phyloP scores from a whole-genome alignment of 495 filamentous ascomycete genomes.

The Neurospora pannonica region DNA sequence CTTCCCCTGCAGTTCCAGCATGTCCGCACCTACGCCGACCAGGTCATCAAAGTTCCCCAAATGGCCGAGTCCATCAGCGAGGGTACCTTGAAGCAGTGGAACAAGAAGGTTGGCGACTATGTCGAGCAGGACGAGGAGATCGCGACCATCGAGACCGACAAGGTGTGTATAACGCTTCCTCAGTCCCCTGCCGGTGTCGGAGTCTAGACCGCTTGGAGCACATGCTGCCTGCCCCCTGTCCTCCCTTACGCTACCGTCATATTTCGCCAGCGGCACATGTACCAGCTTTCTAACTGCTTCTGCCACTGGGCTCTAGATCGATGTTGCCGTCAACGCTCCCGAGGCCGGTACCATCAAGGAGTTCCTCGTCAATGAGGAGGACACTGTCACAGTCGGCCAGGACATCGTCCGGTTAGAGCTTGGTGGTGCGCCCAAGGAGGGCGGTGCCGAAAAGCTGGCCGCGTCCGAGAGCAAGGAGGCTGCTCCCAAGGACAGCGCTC shows the following conservation, averaged over 20 bases:
- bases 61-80: slow-evolving; percentile 99
- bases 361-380: slow-evolving; percentile 85
- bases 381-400: slow-evolving; percentile 92
- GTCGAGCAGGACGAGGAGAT: slow-evolving; percentile 97
- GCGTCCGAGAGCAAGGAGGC: slow-evolving; percentile 50
- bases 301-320: slow-evolving; percentile 54
- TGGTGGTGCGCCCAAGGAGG: slow-evolving; percentile 51
- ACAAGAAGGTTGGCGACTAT: slow-evolving; percentile 89
- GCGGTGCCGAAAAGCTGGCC: slow-evolving; percentile 36
- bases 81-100: slow-evolving; percentile 92
- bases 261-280: slow-evolving; percentile 1
- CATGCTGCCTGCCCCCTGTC: background rate
- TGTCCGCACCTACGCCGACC: slow-evolving; percentile 57
- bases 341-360: slow-evolving; percentile 87
- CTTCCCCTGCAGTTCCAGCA: slow-evolving; percentile 40
- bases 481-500: slow-evolving; percentile 46
- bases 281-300: background rate
- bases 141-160: slow-evolving; percentile 99
- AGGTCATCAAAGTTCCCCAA: slow-evolving; percentile 82
- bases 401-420: slow-evolving; percentile 77
- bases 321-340: slow-evolving; percentile 90
- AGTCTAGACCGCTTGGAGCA: background rate
- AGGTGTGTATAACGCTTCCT: slow-evolving; percentile 46
- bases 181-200: background rate
- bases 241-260: background rate